A percentile compares a stretch with the other conserved stretches of the same genome.
These are phyloP conservation scores for Fusarium proliferatum DNA, from an alignment of 2,329 filamentous ascomycete genomes.

Conservation along the genomic window DNA sequence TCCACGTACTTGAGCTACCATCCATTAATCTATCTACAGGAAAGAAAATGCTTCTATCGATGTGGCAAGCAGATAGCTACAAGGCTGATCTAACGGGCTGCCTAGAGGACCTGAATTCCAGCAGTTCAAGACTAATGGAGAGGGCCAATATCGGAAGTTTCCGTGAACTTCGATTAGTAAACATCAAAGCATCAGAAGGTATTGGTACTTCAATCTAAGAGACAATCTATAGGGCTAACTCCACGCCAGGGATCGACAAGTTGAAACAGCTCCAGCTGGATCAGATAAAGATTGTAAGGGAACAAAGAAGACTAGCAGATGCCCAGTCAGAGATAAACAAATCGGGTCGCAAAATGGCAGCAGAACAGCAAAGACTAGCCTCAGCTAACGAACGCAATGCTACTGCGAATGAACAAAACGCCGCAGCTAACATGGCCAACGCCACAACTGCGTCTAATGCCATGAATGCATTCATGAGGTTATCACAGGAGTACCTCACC, in stretches of 20 bases:
- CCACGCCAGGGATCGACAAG: accelerated
- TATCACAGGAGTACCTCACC: not conserved
- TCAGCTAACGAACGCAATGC: not conserved
- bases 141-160: not conserved
- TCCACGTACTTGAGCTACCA: accelerated
- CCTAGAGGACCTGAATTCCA: not conserved
- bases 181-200: not conserved
- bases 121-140: not conserved
- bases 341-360: accelerated
- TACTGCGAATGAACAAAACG: not conserved
- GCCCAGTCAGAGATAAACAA: not conserved
- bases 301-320: not conserved
- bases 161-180: not conserved
- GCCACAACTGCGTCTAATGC: not conserved
- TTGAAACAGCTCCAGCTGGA: not conserved
- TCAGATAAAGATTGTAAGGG: not conserved
- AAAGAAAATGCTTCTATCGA: not conserved
- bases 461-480: not conserved
- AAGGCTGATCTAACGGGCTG: not conserved
- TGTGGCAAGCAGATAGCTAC: not conserved
- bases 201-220: accelerated
- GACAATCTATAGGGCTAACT: accelerated
- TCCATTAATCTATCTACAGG: accelerated
- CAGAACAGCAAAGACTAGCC: not conserved
- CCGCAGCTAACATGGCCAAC: accelerated